Percentiles rank a stretch among this genome's conserved stretches.
Conservation (phyloP, 2,329 filamentous ascomycete genomes). For the Pseudopithomyces chartarum region DNA sequence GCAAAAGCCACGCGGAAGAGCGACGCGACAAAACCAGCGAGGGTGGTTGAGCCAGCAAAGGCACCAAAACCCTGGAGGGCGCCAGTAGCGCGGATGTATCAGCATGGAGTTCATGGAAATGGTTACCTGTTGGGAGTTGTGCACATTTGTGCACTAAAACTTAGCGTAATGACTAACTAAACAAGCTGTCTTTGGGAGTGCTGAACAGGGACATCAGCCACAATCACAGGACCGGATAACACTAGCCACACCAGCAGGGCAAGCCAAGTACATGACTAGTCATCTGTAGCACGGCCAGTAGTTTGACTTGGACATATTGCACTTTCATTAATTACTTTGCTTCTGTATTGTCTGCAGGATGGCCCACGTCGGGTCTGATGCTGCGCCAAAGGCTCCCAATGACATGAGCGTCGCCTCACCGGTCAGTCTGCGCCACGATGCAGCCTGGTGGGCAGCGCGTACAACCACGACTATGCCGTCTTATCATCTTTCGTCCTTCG, state of each 20-base stretch:
- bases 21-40: too few species aligned
- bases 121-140: not conserved
- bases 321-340: too few species aligned
- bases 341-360: too few species aligned
- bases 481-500: slow-evolving; percentile 4
- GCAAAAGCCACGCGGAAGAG: not conserved
- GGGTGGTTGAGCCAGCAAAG: not conserved
- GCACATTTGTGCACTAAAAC: too few species aligned
- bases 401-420: too few species aligned
- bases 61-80: not conserved
- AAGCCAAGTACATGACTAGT: not conserved
- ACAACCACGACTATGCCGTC: slow-evolving; percentile 11
- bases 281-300: not conserved
- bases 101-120: not conserved
- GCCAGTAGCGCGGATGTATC: not conserved
- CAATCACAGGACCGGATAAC: not conserved
- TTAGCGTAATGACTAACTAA: too few species aligned
- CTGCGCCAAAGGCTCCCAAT: too few species aligned
- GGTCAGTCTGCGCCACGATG: slow-evolving; percentile 16
- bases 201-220: not conserved
- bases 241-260: not conserved
- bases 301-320: too few species aligned
- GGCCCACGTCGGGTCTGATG: not conserved
- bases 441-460: slow-evolving; percentile 19
- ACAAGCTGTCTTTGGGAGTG: too few species aligned